A percentile compares a stretch with the other conserved stretches of the same genome.
Evolutionary conservation across 768 basidiomycete species (phyloP).

Genomic region (Podaxis pistillaris): DNA sequence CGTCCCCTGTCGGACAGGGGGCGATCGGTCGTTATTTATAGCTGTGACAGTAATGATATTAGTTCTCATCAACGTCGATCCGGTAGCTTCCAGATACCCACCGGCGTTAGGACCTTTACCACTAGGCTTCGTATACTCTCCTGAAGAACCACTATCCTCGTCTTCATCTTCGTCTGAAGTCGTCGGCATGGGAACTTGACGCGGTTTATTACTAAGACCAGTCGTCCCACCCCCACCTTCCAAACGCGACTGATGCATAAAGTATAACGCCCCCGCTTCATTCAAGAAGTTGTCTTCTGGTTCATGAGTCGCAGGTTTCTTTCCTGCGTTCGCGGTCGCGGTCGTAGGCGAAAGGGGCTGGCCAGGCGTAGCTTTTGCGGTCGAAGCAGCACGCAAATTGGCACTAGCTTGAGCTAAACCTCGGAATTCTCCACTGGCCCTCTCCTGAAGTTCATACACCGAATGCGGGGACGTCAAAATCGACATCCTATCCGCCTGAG

Average conservation of each 20-base stretch:
- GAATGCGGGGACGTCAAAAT: conserved; percentile 35
- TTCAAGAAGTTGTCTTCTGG: conserved; percentile 34
- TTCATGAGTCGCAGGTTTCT: conserved; percentile 20
- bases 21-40: conserved; percentile 17
- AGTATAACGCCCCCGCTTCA: conserved; percentile 67
- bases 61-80: neutral
- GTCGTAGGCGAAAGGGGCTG: neutral
- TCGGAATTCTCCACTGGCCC: conserved; percentile 13
- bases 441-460: conserved; percentile 6
- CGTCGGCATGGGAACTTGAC: conserved; percentile 12
- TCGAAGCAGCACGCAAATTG: conserved; percentile 12
- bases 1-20: conserved; percentile 32
- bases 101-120: neutral
- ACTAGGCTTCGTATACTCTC: neutral
- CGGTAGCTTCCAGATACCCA: neutral
- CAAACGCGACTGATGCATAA: conserved; percentile 53
- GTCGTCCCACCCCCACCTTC: conserved; percentile 21
- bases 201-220: neutral
- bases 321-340: neutral
- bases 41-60: conserved; percentile 4
- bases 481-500: conserved; percentile 20
- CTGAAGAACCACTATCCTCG: conserved; percentile 6
- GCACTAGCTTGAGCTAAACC: conserved; percentile 16
- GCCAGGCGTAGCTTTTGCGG: neutral
- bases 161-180: conserved; percentile 37